Percentiles rank a stretch among this genome's conserved stretches.
phyloP scores from a whole-genome alignment of 805 yeast species.

The Yarrowia hollandica region DNA sequence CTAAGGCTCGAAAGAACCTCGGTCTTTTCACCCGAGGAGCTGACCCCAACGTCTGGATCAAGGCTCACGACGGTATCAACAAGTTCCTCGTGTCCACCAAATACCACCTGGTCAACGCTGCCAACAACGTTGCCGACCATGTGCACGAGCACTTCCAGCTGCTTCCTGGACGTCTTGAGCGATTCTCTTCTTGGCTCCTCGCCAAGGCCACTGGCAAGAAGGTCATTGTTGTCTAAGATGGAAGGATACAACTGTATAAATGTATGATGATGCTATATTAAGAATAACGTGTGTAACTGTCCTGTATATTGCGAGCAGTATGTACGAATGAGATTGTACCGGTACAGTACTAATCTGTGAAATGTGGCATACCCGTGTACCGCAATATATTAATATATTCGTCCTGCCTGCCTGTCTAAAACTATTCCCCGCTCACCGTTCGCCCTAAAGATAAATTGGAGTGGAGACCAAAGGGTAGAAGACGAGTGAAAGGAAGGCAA shows the following conservation, averaged over 20 bases:
- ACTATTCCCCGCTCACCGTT: too few relatives aligned
- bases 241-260: conserved; percentile 5
- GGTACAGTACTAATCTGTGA: too few relatives aligned
- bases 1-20: conserved; percentile 32
- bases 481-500: not conserved
- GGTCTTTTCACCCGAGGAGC: conserved; percentile 29
- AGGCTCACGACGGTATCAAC: conserved; percentile 13
- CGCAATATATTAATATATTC: too few relatives aligned
- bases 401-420: too few relatives aligned
- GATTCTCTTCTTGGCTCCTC: conserved; percentile 22
- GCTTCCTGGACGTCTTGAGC: conserved; percentile 26
- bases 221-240: conserved; percentile 19
- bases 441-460: conserved; percentile 4
- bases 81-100: not conserved
- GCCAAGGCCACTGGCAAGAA: conserved; percentile 28
- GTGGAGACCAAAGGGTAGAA: conserved; percentile 16
- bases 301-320: too few relatives aligned
- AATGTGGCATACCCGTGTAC: too few relatives aligned
- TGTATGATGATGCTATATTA: conserved; percentile 7
- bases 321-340: too few relatives aligned
- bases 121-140: conserved; percentile 12
- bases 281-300: too few relatives aligned
- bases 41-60: conserved; percentile 29
- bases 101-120: conserved; percentile 3
- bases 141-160: conserved; percentile 22